Percentiles rank a stretch among this genome's conserved stretches.
Conservation (phyloP, 345 rosid genomes). For the Camelina neglecta region DNA sequence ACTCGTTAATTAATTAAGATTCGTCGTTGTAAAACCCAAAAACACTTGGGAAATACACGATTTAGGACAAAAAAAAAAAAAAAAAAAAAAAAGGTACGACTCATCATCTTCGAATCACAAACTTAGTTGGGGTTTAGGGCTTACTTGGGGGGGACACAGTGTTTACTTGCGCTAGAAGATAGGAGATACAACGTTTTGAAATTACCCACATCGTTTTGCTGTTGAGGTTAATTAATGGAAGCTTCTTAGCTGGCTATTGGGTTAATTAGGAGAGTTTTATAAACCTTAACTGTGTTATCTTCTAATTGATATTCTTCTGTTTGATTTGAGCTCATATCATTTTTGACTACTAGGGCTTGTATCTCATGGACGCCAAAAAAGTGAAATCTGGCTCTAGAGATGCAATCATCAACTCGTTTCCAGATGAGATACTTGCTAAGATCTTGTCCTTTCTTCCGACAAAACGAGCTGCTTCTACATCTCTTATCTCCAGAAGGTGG, state of each 20-base stretch:
- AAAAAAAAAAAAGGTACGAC: background rate
- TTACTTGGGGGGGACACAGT: background rate
- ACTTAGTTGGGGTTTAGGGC: background rate
- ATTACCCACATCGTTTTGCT: background rate
- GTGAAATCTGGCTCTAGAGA: background rate
- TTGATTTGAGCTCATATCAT: background rate
- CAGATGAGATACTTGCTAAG: conserved; percentile 1
- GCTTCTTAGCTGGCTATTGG: too few species aligned
- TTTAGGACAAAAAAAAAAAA: too few species aligned
- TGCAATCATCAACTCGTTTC: background rate
- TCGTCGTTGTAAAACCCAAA: too few species aligned
- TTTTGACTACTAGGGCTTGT: conserved; percentile 2
- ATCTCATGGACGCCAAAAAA: background rate
- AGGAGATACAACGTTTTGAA: background rate
- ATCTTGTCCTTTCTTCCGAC: conserved; percentile 17
- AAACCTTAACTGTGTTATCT: background rate
- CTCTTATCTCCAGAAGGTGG: conserved; percentile 12
- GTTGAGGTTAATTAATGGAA: background rate
- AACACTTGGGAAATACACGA: background rate
- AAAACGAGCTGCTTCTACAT: conserved; percentile 5
- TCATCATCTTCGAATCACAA: background rate
- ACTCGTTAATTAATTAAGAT: background rate
- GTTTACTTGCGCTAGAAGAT: background rate
- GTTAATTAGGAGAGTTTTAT: too few species aligned
- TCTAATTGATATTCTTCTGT: background rate